Conservation (phyloP, 768 basidiomycete genomes). For the Daedalea quercina region DNA sequence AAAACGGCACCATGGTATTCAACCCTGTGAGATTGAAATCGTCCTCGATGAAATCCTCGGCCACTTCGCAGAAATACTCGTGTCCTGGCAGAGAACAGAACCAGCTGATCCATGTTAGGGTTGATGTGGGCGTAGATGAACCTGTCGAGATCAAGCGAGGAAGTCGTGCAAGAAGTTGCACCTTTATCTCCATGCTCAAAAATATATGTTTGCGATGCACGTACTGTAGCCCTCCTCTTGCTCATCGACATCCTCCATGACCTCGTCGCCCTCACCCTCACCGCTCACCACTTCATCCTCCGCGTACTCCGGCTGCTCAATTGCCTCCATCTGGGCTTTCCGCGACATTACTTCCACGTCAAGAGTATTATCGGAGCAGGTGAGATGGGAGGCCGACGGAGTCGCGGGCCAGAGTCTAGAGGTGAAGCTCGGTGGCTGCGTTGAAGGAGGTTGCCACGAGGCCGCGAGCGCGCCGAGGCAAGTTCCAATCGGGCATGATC, state of each 20-base stretch:
- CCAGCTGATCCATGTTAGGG: constrained; percentile 94
- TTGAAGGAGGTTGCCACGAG: constrained; percentile 14
- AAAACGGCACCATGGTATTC: constrained; percentile 95
- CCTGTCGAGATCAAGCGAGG: constrained; percentile 33
- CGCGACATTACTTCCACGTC: constrained; percentile 12
- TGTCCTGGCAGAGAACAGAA: constrained; percentile 93
- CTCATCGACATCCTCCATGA: constrained; percentile 67
- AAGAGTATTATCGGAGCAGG: not conserved
- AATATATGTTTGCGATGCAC: constrained; percentile 29
- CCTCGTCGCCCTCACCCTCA: constrained; percentile 60
- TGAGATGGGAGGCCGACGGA: not conserved
- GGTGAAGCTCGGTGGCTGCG: constrained; percentile 1
- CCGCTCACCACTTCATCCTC: constrained; percentile 60
- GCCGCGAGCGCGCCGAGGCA: not conserved
- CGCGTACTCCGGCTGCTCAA: constrained; percentile 27
- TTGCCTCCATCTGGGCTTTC: constrained; percentile 9
- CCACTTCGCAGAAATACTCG: constrained; percentile 97
- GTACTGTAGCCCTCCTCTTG: constrained; percentile 75
- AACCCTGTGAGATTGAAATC: constrained; percentile 98
- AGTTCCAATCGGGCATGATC: constrained; percentile 3
- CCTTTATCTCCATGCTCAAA: not conserved
- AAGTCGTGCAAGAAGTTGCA: not conserved
- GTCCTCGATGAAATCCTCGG: constrained; percentile 99
- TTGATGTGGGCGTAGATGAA: constrained; percentile 86
- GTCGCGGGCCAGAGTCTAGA: not conserved